Base-by-base conservation (phyloP, 805 yeast genomes). In the Metschnikowia shivogae region DNA sequence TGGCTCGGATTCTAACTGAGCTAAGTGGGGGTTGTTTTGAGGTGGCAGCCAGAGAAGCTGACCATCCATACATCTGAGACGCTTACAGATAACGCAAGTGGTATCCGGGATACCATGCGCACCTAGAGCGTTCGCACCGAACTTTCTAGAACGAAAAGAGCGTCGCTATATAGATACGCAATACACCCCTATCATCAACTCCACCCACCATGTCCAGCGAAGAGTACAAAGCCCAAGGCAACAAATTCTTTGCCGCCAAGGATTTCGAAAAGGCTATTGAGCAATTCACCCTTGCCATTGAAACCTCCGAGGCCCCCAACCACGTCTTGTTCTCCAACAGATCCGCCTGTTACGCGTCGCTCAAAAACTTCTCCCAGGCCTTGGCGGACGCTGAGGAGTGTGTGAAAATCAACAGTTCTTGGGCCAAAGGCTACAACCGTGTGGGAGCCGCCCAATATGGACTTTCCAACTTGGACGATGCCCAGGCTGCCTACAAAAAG, bases 401-500 rank as follows among this genome's bases (percentile, higher is more conserved):
- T 68, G 82, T 86, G 43, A 76, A 79, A 58, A 81, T 89, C 67
- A 88, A 86, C 53, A 83, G 89, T 12, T 54, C 84, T 2, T 93
- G 98, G 98, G 89, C 97, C 19, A 93, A 93, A 68, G 99, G 98
- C 39, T 87, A 86, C 73, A 86, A 82, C 60, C 83, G 99, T 67
- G 85, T 86, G 31, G 99, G 88, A 48, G 90, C 97, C 53, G 99
- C 99, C 28, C 80, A 84, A 40, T 84, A 75, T 58, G 99, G 99
- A n/a, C 71, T 86, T 48, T 89, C 89, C 13, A 78, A 86, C 48
- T 76, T 83, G 40, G 89, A 86, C 27, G 86, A 79, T 19, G 93
- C 98, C 37, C 78, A 78, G 55, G 64, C 65, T 24, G 73, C 85
- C 22, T 92, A 89, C 67, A 72, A 81, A 52, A 84, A 84, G 63